Evolutionary conservation across 2,329 filamentous ascomycete species (phyloP).

Genomic region (Cordyceps fumosorosea): DNA sequence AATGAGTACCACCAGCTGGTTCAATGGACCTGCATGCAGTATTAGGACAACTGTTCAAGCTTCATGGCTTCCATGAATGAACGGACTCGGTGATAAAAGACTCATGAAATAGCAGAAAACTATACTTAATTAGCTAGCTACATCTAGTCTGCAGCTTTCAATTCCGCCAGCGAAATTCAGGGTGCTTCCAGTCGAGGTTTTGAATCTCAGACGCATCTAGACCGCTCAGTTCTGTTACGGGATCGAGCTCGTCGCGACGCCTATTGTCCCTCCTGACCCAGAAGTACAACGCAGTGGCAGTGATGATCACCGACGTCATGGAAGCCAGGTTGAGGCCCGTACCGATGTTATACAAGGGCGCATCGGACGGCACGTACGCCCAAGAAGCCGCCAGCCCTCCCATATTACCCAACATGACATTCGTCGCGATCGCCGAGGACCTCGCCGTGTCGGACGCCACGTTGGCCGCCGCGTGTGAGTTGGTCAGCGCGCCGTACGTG

Average conservation of each 20-base stretch:
- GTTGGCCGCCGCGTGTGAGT: conserved; percentile 61
- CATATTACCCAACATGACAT: conserved; percentile 37
- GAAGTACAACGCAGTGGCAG: conserved; percentile 39
- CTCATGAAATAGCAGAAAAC: too few relatives aligned
- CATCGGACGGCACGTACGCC: conserved; percentile 49
- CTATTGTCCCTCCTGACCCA: conserved; percentile 62
- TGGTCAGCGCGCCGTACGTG: conserved; percentile 55
- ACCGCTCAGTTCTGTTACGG: conserved; percentile 51
- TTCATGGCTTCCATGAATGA: too few relatives aligned
- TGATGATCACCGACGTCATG: conserved; percentile 45
- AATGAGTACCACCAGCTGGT: too few relatives aligned
- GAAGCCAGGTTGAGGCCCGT: conserved; percentile 65
- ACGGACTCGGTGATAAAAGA: too few relatives aligned
- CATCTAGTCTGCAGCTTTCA: not conserved
- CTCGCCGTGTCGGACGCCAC: conserved; percentile 63
- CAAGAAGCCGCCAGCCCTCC: not conserved
- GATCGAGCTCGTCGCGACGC: conserved; percentile 44
- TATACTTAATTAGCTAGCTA: too few relatives aligned
- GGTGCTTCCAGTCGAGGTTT: conserved; percentile 62
- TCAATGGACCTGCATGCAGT: too few relatives aligned
- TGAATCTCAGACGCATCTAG: conserved; percentile 46
- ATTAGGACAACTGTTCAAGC: too few relatives aligned
- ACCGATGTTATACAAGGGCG: conserved; percentile 59
- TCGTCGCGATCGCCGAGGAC: conserved; percentile 54
- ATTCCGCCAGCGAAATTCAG: conserved; percentile 55